Base-by-base conservation (phyloP, 306 rosid species). In the Cucumis melo region DNA sequence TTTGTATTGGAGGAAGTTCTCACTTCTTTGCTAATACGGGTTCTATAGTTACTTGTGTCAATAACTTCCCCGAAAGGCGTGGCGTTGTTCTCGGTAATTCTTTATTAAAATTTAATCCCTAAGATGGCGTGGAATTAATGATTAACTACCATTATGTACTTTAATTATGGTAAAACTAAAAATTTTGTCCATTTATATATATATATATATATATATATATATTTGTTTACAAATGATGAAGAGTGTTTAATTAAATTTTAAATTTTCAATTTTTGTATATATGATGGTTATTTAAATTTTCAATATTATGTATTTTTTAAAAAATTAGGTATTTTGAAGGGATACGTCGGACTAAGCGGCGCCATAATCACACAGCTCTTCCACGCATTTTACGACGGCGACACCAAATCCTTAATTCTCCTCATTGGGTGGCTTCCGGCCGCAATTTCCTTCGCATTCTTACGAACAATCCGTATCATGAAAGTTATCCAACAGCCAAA, bases 41-140 rank as follows among this genome's bases (percentile, higher is more conserved):
- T 2, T 80, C 90, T 2, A 78, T 92, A 0, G 87, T 90, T 62
- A 87, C 96, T 0, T 82, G 96, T 19, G 91, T 92, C 76, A 91
- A 86, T 72, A 92, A 86, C 59, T 92, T 92, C 78, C 96, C 96
- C 0, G 87, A 85, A 57, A 87, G 78, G 55, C 83, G 96, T 12
- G 98, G 96, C 9, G 89, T 89, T 2, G 83, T 92, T 44, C 86
- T 90, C 44, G 96, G 72, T 65, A 10, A 5, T 8, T 51, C 6
- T 12, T 46, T 12, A 12, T 2, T 46, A 3, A 10, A 46, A 1
- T 2, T 46, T 44, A 44, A 0, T 44, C 8, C 8, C 10, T 1
- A 8, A 38, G 8, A 1, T 39, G n/a, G n/a, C n/a, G n/a, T n/a
- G n/a, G n/a, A n/a, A n/a, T n/a, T n/a, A n/a, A n/a, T n/a, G n/a